These are phyloP conservation scores for Rhodocollybia butyracea DNA, from an alignment of 768 basidiomycete genomes.

Conservation along the genomic window DNA sequence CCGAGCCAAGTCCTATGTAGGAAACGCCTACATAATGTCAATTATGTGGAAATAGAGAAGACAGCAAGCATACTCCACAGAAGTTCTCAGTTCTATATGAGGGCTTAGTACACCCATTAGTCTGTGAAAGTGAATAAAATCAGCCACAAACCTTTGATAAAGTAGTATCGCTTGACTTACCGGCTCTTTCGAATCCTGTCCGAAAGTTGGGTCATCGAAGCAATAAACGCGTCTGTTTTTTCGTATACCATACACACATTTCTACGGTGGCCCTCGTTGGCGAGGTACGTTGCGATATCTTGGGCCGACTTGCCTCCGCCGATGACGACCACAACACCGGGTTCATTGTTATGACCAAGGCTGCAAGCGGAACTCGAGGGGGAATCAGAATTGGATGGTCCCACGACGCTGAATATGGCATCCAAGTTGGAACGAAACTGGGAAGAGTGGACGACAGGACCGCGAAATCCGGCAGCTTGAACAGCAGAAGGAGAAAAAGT, in stretches of 20 bases:
- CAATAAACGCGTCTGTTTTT: slow-evolving; percentile 48
- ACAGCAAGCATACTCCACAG: slow-evolving; percentile 43
- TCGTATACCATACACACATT: slow-evolving; percentile 52
- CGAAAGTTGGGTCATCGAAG: slow-evolving; percentile 44
- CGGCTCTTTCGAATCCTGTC: slow-evolving; percentile 58
- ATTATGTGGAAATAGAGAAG: background rate
- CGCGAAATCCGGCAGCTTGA: slow-evolving; percentile 33
- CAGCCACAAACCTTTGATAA: background rate
- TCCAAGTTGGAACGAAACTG: slow-evolving; percentile 41
- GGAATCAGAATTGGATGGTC: slow-evolving; percentile 13
- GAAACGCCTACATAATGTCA: slow-evolving; percentile 16
- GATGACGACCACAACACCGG: slow-evolving; percentile 41
- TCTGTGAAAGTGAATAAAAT: slow-evolving; percentile 23
- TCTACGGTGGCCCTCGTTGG: slow-evolving; percentile 36
- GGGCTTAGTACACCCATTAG: slow-evolving; percentile 47
- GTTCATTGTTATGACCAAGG: slow-evolving; percentile 8
- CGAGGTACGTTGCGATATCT: slow-evolving; percentile 51
- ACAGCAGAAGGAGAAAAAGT: slow-evolving; percentile 35
- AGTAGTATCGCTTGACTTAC: slow-evolving; percentile 24
- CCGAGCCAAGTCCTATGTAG: slow-evolving; percentile 50
- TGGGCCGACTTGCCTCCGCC: slow-evolving; percentile 70
- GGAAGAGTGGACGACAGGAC: slow-evolving; percentile 51
- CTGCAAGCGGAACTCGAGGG: background rate
- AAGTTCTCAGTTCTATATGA: slow-evolving; percentile 43
- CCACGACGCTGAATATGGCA: slow-evolving; percentile 33